Evolutionary conservation across 768 basidiomycete species (phyloP).

Genomic region (Clitopilus passeckerianus): DNA sequence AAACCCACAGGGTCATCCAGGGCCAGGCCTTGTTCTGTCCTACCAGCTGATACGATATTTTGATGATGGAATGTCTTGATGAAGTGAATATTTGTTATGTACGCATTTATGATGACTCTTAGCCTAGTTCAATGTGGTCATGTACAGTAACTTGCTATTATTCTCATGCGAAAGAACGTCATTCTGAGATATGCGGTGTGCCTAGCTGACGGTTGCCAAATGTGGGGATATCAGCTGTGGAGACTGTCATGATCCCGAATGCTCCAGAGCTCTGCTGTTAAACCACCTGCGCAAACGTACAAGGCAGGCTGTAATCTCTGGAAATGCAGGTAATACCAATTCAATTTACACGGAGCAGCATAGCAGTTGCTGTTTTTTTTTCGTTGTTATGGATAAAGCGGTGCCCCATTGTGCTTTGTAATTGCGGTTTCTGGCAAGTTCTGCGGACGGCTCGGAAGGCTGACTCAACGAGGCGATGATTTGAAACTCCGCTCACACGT

Average conservation of each 20-base stretch:
- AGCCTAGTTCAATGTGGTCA: background rate
- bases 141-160: background rate
- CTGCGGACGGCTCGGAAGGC: background rate
- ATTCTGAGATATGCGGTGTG: background rate
- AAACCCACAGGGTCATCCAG: constrained; percentile 26
- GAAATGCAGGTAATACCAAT: background rate
- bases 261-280: background rate
- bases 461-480: background rate
- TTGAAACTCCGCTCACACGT: constrained; percentile 8
- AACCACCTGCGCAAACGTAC: too few relatives aligned
- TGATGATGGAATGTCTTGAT: background rate
- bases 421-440: background rate
- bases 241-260: background rate
- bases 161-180: background rate
- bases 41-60: background rate
- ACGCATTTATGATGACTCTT: background rate
- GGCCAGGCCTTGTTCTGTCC: constrained; percentile 19
- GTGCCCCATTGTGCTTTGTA: background rate
- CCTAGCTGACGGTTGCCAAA: background rate
- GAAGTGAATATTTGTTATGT: background rate
- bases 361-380: background rate
- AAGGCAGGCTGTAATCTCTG: too few relatives aligned
- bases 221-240: background rate
- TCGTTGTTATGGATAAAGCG: background rate
- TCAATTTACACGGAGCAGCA: background rate